These are phyloP conservation scores for Lepiota brunneoincarnata DNA, from an alignment of 768 basidiomycete genomes.

Conservation along the genomic window DNA sequence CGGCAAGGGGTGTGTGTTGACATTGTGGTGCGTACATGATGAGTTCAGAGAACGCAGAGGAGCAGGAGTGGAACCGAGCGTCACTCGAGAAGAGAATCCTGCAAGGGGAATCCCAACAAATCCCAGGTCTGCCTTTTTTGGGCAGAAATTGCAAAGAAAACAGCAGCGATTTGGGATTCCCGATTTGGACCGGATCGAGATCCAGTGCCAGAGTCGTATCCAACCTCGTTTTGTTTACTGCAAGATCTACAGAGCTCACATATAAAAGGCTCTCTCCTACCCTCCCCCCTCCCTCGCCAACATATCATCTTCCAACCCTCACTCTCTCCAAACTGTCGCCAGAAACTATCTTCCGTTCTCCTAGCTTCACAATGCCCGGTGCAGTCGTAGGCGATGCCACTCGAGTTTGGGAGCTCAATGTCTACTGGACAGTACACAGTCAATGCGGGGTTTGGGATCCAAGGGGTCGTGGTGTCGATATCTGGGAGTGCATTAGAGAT, in stretches of 20 bases:
- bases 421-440: slow-evolving; percentile 60
- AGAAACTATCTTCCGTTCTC: not conserved
- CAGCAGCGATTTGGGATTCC: slow-evolving; percentile 2
- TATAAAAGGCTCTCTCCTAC: slow-evolving; percentile 12
- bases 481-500: slow-evolving; percentile 72
- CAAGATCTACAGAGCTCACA: slow-evolving; percentile 9
- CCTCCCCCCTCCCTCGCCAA: not conserved
- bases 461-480: slow-evolving; percentile 62
- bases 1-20: no score
- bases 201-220: slow-evolving; percentile 2
- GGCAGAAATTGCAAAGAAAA: not conserved
- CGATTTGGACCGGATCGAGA: slow-evolving; percentile 10
- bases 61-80: no score
- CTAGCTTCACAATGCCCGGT: slow-evolving; percentile 30
- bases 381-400: slow-evolving; percentile 64
- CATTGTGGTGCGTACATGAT: no score
- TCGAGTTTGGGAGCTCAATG: slow-evolving; percentile 66
- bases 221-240: slow-evolving; percentile 5
- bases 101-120: not conserved
- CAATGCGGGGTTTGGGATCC: slow-evolving; percentile 76
- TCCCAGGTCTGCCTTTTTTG: not conserved
- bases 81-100: no score
- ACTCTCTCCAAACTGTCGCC: slow-evolving; percentile 8
- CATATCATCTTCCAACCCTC: not conserved
- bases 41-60: no score